Evolutionary conservation across 306 rosid species (phyloP).

Genomic region (Herpetospermum pedunculosum): DNA sequence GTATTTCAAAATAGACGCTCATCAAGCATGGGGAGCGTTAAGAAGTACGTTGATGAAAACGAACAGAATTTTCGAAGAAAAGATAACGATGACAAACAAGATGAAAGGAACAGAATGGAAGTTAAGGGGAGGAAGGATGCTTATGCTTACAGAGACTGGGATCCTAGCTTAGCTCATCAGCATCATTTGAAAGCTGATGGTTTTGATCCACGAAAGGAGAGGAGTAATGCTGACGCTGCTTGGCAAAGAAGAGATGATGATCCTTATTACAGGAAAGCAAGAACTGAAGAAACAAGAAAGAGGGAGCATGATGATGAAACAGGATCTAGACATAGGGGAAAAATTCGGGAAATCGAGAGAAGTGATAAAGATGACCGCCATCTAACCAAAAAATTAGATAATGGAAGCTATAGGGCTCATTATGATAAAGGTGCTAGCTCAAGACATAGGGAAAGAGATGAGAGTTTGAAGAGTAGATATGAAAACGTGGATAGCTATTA

Average conservation of each 20-base stretch:
- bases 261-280: conserved; percentile 56
- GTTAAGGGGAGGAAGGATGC: conserved; percentile 57
- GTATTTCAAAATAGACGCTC: conserved; percentile 71
- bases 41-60: conserved; percentile 48
- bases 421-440: conserved; percentile 70
- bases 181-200: conserved; percentile 54
- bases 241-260: conserved; percentile 78
- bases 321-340: conserved; percentile 48
- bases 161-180: conserved; percentile 50
- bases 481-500: conserved; percentile 69
- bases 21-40: conserved; percentile 26
- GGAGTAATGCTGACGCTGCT: conserved; percentile 57
- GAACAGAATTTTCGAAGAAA: conserved; percentile 50
- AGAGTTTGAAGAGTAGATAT: conserved; percentile 57
- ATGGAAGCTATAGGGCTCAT: conserved; percentile 72
- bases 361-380: conserved; percentile 56
- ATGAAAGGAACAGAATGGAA: conserved; percentile 41
- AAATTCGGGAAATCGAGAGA: conserved; percentile 69
- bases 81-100: conserved; percentile 54
- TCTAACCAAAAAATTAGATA: conserved; percentile 61
- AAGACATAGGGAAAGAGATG: conserved; percentile 81
- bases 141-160: conserved; percentile 58
- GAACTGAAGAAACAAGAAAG: conserved; percentile 78
- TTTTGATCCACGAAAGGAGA: conserved; percentile 65
- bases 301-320: conserved; percentile 57